These are phyloP conservation scores for Monilinia aucupariae DNA, from an alignment of 2,329 filamentous ascomycete genomes.

Conservation along the genomic window DNA sequence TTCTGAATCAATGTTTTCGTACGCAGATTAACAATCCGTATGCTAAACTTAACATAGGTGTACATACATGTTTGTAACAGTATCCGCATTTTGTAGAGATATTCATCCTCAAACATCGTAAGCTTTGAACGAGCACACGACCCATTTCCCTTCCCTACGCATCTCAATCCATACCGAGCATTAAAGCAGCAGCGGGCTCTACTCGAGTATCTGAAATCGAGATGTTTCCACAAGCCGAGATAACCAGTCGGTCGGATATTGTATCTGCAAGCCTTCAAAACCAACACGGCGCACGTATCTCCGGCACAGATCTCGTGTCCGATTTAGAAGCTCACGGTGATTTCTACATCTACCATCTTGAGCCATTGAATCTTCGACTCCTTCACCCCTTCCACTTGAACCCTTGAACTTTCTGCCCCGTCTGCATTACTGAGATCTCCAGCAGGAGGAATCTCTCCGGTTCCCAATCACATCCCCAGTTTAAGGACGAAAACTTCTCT, in stretches of 20 bases:
- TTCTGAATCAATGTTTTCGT: background rate
- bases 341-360: no score
- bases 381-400: no score
- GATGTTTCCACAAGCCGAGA: conserved; percentile 54
- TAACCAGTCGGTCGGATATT: background rate
- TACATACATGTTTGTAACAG: background rate
- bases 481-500: no score
- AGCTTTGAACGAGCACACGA: conserved; percentile 38
- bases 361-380: no score
- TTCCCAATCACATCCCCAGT: no score
- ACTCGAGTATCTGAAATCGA: conserved; percentile 66
- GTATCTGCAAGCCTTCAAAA: conserved; percentile 41
- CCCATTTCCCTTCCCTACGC: conserved; percentile 48
- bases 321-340: no score
- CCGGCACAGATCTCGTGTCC: conserved; percentile 59
- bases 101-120: conserved; percentile 24
- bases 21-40: no score
- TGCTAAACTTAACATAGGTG: background rate
- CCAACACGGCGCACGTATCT: conserved; percentile 68
- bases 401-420: no score
- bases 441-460: no score
- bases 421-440: no score
- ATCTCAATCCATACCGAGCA: conserved; percentile 41
- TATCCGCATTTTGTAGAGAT: background rate
- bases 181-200: conserved; percentile 55